These are phyloP conservation scores for Pinus taeda DNA, from an alignment of 75 land plant genomes.

Conservation along the genomic window DNA sequence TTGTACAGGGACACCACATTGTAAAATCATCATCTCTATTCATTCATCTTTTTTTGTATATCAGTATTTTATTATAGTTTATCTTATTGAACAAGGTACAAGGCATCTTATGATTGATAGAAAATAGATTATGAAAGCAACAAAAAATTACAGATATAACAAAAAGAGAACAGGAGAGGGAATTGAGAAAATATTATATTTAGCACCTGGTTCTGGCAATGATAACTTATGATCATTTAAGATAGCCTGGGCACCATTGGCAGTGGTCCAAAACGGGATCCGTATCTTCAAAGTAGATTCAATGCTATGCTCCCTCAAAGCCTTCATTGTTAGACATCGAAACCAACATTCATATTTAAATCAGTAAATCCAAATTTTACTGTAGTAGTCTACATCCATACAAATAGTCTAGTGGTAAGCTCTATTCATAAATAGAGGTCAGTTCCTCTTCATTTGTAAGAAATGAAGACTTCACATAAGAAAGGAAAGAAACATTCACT, in stretches of 20 bases:
- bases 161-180: too few species aligned
- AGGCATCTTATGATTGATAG: too few species aligned
- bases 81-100: too few species aligned
- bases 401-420: background rate
- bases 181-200: background rate
- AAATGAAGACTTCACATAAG: background rate
- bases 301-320: slow-evolving; percentile 14
- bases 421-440: background rate
- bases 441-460: background rate
- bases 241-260: slow-evolving; percentile 29
- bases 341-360: background rate
- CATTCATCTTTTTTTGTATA: too few species aligned
- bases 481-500: background rate
- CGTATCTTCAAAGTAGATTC: slow-evolving; percentile 56
- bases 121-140: too few species aligned
- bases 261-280: slow-evolving; percentile 70
- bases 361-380: background rate
- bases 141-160: too few species aligned
- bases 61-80: too few species aligned
- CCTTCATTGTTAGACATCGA: background rate
- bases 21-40: too few species aligned
- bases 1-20: too few species aligned
- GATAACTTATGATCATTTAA: slow-evolving; percentile 47
- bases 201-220: slow-evolving; percentile 60
- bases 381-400: background rate